Base-by-base conservation (phyloP, 2,329 filamentous ascomycete genomes). In the Trichoderma polysporum region DNA sequence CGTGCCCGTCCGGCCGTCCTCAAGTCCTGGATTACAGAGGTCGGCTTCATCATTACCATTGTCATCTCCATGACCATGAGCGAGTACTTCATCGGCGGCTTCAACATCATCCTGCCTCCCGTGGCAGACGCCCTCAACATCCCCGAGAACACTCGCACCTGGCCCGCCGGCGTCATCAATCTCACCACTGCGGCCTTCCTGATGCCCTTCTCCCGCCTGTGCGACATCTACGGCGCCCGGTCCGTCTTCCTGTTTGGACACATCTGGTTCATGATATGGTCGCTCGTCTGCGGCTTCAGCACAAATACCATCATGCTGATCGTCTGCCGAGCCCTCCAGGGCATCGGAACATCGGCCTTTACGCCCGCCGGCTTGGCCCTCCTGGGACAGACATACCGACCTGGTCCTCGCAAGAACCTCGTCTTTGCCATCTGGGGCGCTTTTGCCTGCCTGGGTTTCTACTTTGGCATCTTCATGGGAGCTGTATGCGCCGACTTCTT, bases 41-140 rank as follows among this genome's bases (percentile, higher is more conserved):
- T 87, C 4, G 83, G 84, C 25, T 91, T 91, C 73, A 84, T 88
- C 73, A 85, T 86, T 70, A 86, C 86, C 0, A 80, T 90, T 22
- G 78, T 89, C 13, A 83, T 86, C 69, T 89, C 87, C 53, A 88
- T 90, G 79, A 84, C 90, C 68, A 82, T 90, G 72, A 82, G 85
- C 71, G 91, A 94, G 79, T 94, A 90, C 77, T 91, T 90, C 74
- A 85, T 94, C 59, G 91, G 89, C 54, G 92, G 92, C 35, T 95
- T 94, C 76, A 86, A 85, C 68, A 90, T 91, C 70, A 85, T 94
- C 29, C 77, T 94, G 0, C 91, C 92, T 0, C 86, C 86, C 0
- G 76, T 95, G 3, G 81, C 87, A 12, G 74, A 77, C 12, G 83
- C 86, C 1, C 82, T 95, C 4, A 65, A 86, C 45, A 93, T 95